Percentiles rank a stretch among this genome's conserved stretches.
These are phyloP conservation scores for Tolypocladium pustulatum DNA, from an alignment of 2,329 filamentous ascomycete species.

Conservation along the genomic window DNA sequence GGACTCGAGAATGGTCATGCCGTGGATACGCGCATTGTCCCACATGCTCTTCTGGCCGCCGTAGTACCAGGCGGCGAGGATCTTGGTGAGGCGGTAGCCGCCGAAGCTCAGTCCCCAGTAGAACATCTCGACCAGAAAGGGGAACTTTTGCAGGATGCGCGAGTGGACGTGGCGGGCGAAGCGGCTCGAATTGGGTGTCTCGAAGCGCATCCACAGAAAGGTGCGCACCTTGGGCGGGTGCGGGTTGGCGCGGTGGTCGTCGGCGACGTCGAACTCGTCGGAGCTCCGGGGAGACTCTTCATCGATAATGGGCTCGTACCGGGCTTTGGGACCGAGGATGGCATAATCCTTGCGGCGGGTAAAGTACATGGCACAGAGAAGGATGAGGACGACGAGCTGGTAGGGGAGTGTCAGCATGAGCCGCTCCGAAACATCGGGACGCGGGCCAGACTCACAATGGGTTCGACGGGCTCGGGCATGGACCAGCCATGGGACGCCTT, in stretches of 20 bases:
- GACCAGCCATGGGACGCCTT: conserved; percentile 14
- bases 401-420: not conserved
- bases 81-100: conserved; percentile 5
- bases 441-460: conserved; percentile 15
- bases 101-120: conserved; percentile 45
- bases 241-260: conserved; percentile 3
- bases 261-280: conserved; percentile 8
- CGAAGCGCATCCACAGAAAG: conserved; percentile 21
- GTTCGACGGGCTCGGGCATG: conserved; percentile 22
- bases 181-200: conserved; percentile 49
- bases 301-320: conserved; percentile 13
- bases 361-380: conserved; percentile 25
- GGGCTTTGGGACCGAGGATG: conserved; percentile 12
- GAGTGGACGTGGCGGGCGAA: conserved; percentile 52
- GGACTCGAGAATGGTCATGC: conserved; percentile 3
- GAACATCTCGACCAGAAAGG: conserved; percentile 64
- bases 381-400: conserved; percentile 25
- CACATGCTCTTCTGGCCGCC: conserved; percentile 22
- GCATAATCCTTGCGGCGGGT: conserved; percentile 24
- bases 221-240: conserved; percentile 8
- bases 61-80: conserved; percentile 5
- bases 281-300: conserved; percentile 13
- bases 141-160: conserved; percentile 54
- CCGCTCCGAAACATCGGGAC: not conserved
- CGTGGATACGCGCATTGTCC: conserved; percentile 14